Conservation (phyloP, 1,284 basidiomycete genomes). For the Rugiboletus extremiorientalis region DNA sequence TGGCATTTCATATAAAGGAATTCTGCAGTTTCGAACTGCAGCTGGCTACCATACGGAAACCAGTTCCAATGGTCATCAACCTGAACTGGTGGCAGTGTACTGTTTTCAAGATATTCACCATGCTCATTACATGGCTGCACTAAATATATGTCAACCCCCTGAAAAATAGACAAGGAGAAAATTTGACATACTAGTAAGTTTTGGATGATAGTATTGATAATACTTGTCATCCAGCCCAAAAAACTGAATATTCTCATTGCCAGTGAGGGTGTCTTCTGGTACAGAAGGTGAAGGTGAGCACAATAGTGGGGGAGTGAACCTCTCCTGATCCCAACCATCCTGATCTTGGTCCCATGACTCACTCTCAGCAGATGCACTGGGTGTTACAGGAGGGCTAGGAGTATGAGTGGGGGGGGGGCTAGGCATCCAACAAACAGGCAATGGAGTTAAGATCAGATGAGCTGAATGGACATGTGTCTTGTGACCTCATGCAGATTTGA, state of each 20-base stretch:
- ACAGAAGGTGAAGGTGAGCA: background rate
- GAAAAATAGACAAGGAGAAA: background rate
- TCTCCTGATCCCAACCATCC: background rate
- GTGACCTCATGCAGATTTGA: too few species aligned
- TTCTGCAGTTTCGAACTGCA: background rate
- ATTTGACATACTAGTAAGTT: slow-evolving; percentile 3
- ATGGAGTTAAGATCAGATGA: too few species aligned
- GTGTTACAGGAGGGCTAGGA: too few species aligned
- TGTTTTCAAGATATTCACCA: background rate
- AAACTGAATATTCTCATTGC: background rate
- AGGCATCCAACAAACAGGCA: too few species aligned
- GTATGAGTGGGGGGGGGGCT: too few species aligned
- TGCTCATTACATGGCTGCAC: background rate
- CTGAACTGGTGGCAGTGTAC: background rate
- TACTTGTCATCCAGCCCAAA: background rate
- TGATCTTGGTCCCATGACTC: background rate
- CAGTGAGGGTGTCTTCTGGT: background rate
- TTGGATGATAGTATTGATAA: slow-evolving; percentile 2
- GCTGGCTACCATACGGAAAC: background rate
- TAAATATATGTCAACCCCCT: background rate
- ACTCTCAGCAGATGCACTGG: too few species aligned
- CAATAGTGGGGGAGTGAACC: background rate
- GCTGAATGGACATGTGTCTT: too few species aligned
- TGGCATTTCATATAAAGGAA: background rate
- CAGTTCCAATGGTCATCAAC: background rate